A percentile compares a stretch with the other conserved stretches of the same genome.
phyloP scores from a whole-genome alignment of 306 rosid genomes.

The Leucaena leucocephala region DNA sequence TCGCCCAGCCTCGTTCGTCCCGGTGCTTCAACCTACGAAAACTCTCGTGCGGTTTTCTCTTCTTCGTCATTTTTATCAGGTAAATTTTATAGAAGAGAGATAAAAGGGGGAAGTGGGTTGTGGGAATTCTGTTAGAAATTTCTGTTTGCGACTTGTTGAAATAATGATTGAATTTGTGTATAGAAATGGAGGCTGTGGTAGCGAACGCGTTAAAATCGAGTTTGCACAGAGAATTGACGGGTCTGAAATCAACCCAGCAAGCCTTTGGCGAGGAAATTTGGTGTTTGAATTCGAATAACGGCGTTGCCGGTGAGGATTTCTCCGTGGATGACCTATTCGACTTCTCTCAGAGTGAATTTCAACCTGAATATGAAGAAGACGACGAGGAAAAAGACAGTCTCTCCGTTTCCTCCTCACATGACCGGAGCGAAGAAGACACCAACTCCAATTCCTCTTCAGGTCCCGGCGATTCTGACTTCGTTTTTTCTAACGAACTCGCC shows the following conservation, averaged over 20 bases:
- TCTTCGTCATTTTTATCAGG: conserved; percentile 42
- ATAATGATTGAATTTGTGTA: conserved; percentile 34
- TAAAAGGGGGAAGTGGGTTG: not conserved
- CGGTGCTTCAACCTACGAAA: conserved; percentile 46
- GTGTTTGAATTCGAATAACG: conserved; percentile 41
- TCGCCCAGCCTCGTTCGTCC: conserved; percentile 47
- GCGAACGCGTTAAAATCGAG: conserved; percentile 81
- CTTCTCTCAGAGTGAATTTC: conserved; percentile 65
- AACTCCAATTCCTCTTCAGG: conserved; percentile 49
- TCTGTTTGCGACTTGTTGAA: not conserved
- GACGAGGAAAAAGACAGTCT: conserved; percentile 41
- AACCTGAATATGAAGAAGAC: conserved; percentile 36
- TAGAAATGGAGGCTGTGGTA: conserved; percentile 73
- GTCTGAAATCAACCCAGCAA: conserved; percentile 46
- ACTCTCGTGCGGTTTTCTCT: conserved; percentile 32
- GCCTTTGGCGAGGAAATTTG: conserved; percentile 47
- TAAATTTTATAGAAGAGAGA: conserved; percentile 26
- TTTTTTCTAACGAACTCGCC: conserved; percentile 58
- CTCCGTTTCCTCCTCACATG: conserved; percentile 55
- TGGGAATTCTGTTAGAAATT: not conserved
- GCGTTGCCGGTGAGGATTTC: conserved; percentile 68
- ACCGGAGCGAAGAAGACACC: conserved; percentile 39
- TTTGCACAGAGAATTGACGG: conserved; percentile 55
- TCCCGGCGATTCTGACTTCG: conserved; percentile 50
- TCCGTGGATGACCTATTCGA: conserved; percentile 78